A percentile compares a stretch with the other conserved stretches of the same genome.
These are phyloP conservation scores for Rosa chinensis DNA, from an alignment of 306 rosid genomes.

Conservation along the genomic window DNA sequence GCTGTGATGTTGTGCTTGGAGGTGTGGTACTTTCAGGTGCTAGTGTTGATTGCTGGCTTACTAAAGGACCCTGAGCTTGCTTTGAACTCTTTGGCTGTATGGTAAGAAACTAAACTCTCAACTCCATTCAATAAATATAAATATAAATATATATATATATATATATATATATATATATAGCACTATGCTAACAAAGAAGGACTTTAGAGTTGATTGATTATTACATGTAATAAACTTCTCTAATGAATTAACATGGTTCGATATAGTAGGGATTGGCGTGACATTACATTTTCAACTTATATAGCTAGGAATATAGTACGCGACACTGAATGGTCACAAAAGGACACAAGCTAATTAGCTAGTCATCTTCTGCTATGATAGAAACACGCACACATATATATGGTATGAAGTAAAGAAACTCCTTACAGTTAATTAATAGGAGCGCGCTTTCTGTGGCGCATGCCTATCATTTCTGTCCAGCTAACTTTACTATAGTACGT, in stretches of 20 bases:
- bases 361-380: too few relatives aligned
- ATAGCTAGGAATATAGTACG: background rate
- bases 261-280: background rate
- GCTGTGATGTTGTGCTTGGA: conserved; percentile 87
- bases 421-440: too few relatives aligned
- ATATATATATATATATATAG: background rate
- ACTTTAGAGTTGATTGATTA: too few relatives aligned
- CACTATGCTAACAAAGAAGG: too few relatives aligned
- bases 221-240: too few relatives aligned
- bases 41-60: conserved; percentile 65
- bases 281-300: background rate
- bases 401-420: background rate
- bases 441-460: background rate
- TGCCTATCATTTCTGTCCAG: background rate
- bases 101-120: conserved; percentile 35
- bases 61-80: conserved; percentile 62
- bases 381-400: too few relatives aligned
- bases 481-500: background rate
- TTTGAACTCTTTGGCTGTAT: conserved; percentile 55
- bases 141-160: too few relatives aligned
- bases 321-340: background rate
- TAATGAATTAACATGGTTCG: too few relatives aligned
- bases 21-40: conserved; percentile 66
- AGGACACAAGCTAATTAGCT: background rate
- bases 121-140: background rate